Conservation (phyloP, 257 asterid genomes). For the Fraxinus pennsylvanica region DNA sequence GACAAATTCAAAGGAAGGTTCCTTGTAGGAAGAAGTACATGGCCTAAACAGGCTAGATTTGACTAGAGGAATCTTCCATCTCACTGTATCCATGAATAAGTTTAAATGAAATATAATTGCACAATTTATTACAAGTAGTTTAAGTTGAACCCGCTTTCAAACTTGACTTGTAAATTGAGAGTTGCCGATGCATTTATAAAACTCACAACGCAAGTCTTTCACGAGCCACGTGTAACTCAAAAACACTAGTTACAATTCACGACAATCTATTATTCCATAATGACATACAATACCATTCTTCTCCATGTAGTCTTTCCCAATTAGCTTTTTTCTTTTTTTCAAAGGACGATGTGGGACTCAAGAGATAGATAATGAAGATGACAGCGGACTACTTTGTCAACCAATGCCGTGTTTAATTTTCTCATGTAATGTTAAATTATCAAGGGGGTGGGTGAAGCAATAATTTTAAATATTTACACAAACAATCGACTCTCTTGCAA, state of each 20-base stretch:
- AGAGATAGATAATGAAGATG: background rate
- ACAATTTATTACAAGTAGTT: too few relatives aligned
- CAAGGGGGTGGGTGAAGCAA: background rate
- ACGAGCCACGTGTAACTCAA: too few relatives aligned
- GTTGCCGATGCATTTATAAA: too few relatives aligned
- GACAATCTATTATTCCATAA: too few relatives aligned
- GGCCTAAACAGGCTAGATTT: background rate
- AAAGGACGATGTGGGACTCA: background rate
- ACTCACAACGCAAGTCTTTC: too few relatives aligned
- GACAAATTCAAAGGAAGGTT: background rate
- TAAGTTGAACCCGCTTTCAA: too few relatives aligned
- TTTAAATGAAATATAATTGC: background rate
- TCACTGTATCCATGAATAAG: background rate
- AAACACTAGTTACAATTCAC: too few relatives aligned
- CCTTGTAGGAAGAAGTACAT: background rate
- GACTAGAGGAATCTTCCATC: background rate
- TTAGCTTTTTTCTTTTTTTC: too few relatives aligned
- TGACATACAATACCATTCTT: too few relatives aligned
- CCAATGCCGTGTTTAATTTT: background rate
- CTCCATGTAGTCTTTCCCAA: too few relatives aligned
- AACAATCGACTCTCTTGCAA: conserved; percentile 15
- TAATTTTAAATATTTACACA: background rate
- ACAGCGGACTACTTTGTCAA: conserved; percentile 6
- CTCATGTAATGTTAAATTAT: background rate
- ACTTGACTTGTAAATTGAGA: too few relatives aligned